phyloP scores from a whole-genome alignment of 352 stramenopile genomes.

The Thalassiosira livingstoniorum region DNA sequence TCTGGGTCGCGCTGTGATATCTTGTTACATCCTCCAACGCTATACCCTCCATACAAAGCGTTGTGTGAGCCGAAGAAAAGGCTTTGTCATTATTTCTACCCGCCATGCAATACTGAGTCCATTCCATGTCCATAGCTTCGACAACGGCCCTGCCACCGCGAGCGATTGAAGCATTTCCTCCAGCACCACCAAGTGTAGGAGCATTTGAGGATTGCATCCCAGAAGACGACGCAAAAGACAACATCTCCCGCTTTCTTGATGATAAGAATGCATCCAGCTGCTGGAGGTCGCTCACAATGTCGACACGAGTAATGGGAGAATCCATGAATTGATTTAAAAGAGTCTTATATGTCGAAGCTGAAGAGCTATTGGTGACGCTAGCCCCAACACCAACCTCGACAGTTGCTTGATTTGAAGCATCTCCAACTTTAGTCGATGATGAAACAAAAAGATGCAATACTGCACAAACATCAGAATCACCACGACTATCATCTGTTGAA shows the following conservation, averaged over 20 bases:
- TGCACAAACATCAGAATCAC: no score
- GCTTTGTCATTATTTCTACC: background rate
- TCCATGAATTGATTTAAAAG: constrained; percentile 12
- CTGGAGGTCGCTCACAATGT: constrained; percentile 30
- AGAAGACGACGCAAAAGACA: background rate
- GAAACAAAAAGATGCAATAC: no score
- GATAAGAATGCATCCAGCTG: constrained; percentile 33
- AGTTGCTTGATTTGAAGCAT: no score
- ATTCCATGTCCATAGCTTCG: constrained; percentile 41
- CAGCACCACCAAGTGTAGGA: no score
- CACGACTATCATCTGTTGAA: background rate
- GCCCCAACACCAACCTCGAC: no score
- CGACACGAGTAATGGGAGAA: constrained; percentile 3
- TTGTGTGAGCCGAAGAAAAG: background rate
- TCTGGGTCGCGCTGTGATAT: background rate
- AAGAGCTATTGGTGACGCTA: no score
- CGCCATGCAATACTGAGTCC: constrained; percentile 26
- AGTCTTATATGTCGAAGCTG: background rate
- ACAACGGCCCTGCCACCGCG: constrained; percentile 7
- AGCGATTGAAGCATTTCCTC: no score
- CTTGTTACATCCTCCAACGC: constrained; percentile 15
- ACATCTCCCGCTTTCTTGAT: constrained; percentile 22
- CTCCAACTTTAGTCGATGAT: no score
- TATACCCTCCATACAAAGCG: background rate
- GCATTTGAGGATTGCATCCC: background rate